Conservation (phyloP, 2,329 filamentous ascomycete genomes). For the Epichloe gansuensis region DNA sequence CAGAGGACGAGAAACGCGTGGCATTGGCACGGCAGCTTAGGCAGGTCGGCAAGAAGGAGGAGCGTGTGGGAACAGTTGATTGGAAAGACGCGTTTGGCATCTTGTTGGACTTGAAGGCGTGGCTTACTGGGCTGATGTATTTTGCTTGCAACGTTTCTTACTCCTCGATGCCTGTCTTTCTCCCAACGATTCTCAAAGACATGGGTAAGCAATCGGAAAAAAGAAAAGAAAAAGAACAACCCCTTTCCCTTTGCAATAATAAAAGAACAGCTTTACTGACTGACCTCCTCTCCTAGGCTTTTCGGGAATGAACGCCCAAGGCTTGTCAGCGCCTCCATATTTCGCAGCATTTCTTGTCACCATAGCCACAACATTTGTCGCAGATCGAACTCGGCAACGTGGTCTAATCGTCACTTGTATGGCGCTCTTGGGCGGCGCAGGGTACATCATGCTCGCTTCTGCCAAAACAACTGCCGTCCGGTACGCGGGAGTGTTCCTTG, state of each 20-base stretch:
- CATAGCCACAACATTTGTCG: conserved; percentile 7
- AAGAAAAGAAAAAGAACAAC: not conserved
- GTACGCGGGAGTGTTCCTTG: conserved; percentile 5
- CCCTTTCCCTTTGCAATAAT: too few relatives aligned
- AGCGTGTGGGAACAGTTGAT: conserved; percentile 4
- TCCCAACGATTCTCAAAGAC: conserved; percentile 12
- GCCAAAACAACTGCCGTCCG: conserved; percentile 1
- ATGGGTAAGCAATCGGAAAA: conserved; percentile 3
- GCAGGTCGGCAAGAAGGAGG: conserved; percentile 2
- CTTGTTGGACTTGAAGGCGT: conserved; percentile 23
- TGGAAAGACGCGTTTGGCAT: conserved; percentile 19
- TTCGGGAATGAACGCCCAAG: conserved; percentile 9
- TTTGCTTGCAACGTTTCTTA: conserved; percentile 18
- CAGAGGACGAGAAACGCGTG: conserved; percentile 9
- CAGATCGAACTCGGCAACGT: conserved; percentile 9
- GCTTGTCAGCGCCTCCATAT: conserved; percentile 11
- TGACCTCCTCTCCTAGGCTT: conserved; percentile 6
- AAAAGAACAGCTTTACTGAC: not conserved
- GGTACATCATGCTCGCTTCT: conserved; percentile 6
- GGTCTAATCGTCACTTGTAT: conserved; percentile 3
- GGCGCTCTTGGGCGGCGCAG: conserved; percentile 5
- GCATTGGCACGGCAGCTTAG: conserved; percentile 5
- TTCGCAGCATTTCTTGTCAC: conserved; percentile 10
- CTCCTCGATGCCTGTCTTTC: conserved; percentile 16
- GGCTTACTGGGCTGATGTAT: conserved; percentile 13